Percentiles rank a stretch among this genome's conserved stretches.
Evolutionary conservation across 768 basidiomycete species (phyloP).

Genomic region (Thelephora ganbajun): DNA sequence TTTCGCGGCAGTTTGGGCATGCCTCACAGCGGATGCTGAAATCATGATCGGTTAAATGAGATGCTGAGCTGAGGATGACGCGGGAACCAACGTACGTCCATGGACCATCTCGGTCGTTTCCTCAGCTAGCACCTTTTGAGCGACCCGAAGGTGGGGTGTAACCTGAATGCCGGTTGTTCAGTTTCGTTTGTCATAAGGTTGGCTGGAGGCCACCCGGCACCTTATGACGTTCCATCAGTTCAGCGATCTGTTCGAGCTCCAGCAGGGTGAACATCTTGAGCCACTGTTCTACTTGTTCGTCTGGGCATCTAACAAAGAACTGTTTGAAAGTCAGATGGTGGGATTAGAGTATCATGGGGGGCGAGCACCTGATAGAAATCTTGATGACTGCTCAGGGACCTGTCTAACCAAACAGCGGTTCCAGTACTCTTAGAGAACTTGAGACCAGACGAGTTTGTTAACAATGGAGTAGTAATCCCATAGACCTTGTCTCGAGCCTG

Average conservation of each 20-base stretch:
- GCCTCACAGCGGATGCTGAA: background rate
- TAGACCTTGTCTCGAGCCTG: constrained; percentile 31
- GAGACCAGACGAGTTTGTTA: constrained; percentile 79
- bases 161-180: constrained; percentile 4
- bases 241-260: constrained; percentile 38
- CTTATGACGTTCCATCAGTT: constrained; percentile 41
- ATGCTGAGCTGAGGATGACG: background rate
- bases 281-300: constrained; percentile 68
- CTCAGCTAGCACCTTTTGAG: constrained; percentile 15
- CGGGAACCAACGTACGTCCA: constrained; percentile 11
- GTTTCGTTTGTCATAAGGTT: background rate
- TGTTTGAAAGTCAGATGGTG: constrained; percentile 17
- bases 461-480: constrained; percentile 86
- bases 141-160: constrained; percentile 11
- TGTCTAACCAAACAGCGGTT: constrained; percentile 88
- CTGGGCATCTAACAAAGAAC: constrained; percentile 82
- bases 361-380: constrained; percentile 85
- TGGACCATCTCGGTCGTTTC: constrained; percentile 18
- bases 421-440: constrained; percentile 98
- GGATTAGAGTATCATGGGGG: background rate
- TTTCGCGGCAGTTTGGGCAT: constrained; percentile 12
- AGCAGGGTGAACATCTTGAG: constrained; percentile 77
- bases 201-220: constrained; percentile 19
- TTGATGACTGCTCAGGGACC: constrained; percentile 63
- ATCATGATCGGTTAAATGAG: background rate